Percentiles rank a stretch among this genome's conserved stretches.
Evolutionary conservation across 176 grass and related monocot species (phyloP).

Genomic region (Hordeum marinum): DNA sequence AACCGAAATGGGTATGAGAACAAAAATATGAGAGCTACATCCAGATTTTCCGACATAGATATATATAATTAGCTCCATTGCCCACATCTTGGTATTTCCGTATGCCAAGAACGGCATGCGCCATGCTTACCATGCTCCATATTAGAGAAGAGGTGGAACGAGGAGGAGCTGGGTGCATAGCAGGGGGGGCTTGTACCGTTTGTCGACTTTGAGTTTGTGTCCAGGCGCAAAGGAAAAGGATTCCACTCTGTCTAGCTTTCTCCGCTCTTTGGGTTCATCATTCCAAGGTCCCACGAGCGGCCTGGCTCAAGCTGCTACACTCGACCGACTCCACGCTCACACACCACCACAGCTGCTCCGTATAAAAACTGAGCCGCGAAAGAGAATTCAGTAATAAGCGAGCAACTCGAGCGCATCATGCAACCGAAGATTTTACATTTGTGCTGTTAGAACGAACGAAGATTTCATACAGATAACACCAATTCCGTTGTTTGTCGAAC

Average conservation of each 20-base stretch:
- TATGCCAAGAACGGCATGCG: not conserved
- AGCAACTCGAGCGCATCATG: not conserved
- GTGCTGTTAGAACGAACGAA: too few species aligned
- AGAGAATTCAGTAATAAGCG: not conserved
- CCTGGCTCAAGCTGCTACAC: conserved; percentile 23
- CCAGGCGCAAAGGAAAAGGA: conserved; percentile 43
- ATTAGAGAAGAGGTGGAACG: not conserved
- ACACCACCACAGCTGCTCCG: not conserved
- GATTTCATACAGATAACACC: not conserved
- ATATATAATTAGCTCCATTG: not conserved
- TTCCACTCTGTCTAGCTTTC: conserved; percentile 30
- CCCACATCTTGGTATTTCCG: not conserved
- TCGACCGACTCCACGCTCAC: not conserved
- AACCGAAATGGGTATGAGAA: not conserved
- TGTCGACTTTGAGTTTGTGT: conserved; percentile 30
- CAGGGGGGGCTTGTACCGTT: conserved; percentile 3
- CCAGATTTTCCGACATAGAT: not conserved
- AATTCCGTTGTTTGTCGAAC: too few species aligned
- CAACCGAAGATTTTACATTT: not conserved
- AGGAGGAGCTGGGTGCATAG: not conserved
- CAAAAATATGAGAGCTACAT: not conserved
- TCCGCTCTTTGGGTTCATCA: conserved; percentile 42
- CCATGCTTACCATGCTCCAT: not conserved
- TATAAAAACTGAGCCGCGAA: not conserved
- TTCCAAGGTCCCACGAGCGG: conserved; percentile 74